These are phyloP conservation scores for Fusarium sp. DNA, from an alignment of 2,329 filamentous ascomycete genomes.

Conservation along the genomic window DNA sequence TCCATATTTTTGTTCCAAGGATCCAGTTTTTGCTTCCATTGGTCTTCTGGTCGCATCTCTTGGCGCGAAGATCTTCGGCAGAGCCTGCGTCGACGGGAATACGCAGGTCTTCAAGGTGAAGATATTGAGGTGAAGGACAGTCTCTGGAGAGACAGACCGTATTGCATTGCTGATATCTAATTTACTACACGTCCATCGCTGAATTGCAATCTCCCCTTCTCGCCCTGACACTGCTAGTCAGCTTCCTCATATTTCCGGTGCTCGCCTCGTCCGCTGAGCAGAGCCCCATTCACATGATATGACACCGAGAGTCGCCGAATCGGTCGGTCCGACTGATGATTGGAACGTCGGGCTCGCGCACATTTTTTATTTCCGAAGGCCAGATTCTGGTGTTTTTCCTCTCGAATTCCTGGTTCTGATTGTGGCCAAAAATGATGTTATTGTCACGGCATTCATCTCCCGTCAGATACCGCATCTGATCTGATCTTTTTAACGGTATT, in stretches of 20 bases:
- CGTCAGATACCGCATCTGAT: conserved; percentile 18
- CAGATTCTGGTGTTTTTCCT: conserved; percentile 13
- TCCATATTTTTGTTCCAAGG: conserved; percentile 19
- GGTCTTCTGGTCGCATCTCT: conserved; percentile 26
- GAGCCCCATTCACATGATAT: conserved; percentile 27
- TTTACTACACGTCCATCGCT: not conserved
- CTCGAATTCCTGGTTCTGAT: not conserved
- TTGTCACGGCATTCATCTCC: conserved; percentile 21
- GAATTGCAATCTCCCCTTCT: not conserved
- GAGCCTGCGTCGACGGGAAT: conserved; percentile 1
- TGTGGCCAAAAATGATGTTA: conserved; percentile 26
- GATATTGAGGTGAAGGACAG: not conserved
- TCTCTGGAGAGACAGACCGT: not conserved
- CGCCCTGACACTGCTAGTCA: conserved; percentile 16
- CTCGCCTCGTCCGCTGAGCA: conserved; percentile 22
- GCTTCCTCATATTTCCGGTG: conserved; percentile 23
- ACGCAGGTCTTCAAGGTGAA: not conserved
- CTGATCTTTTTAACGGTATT: conserved; percentile 15
- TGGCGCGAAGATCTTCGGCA: conserved; percentile 29
- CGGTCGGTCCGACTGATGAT: conserved; percentile 28
- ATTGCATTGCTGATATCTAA: not conserved
- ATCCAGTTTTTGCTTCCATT: conserved; percentile 32
- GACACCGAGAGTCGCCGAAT: conserved; percentile 31
- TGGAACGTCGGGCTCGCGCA: conserved; percentile 18
- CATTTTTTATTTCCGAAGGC: conserved; percentile 21